Conservation (phyloP, 495 filamentous ascomycete genomes). For the Letharia columbiana region DNA sequence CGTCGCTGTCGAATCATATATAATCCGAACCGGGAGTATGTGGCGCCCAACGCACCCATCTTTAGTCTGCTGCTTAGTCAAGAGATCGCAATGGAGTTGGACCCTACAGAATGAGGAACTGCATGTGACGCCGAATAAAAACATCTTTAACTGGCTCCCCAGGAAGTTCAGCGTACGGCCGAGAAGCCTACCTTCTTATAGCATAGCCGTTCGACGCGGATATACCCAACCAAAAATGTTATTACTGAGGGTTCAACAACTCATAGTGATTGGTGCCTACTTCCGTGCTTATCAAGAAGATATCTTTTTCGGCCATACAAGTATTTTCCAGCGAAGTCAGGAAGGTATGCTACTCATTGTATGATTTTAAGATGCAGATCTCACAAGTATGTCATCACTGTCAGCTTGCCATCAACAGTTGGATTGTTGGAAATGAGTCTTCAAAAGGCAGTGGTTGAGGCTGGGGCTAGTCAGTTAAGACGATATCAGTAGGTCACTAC, state of each 20-base stretch:
- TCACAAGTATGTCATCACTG: not conserved
- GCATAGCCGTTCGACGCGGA: not conserved
- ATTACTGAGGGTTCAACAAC: not conserved
- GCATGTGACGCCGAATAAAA: not conserved
- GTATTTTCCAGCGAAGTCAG: not conserved
- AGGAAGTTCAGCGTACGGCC: not conserved
- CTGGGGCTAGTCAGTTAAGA: not conserved
- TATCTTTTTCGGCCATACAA: not conserved
- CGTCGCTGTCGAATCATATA: not conserved
- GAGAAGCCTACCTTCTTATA: not conserved
- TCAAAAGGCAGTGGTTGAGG: not conserved
- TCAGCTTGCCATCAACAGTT: not conserved
- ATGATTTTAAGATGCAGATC: not conserved
- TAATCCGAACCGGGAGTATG: not conserved
- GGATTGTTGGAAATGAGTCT: not conserved
- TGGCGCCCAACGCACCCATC: not conserved
- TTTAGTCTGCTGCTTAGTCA: not conserved
- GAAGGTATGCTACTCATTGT: not conserved
- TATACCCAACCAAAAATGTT: not conserved
- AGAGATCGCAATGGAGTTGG: not conserved
- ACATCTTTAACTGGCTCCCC: not conserved
- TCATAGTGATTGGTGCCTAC: not conserved
- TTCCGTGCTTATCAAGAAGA: not conserved
- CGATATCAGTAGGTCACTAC: not conserved
- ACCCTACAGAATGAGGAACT: not conserved